Base-by-base conservation (phyloP, 208 protist species). In the Wallacemonas sp. region DNA sequence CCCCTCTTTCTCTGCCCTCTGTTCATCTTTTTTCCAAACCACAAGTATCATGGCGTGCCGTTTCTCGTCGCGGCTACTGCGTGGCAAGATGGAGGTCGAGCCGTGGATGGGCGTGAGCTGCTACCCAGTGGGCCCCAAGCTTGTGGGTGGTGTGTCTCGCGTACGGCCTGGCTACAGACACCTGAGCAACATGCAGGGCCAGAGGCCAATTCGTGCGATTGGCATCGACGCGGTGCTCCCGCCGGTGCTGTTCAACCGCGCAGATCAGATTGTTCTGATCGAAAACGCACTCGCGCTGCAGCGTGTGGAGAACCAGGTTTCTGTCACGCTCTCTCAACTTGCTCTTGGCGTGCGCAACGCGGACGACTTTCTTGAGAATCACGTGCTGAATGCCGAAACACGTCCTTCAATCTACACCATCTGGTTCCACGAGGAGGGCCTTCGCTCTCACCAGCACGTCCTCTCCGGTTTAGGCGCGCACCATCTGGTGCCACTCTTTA, bases 401-500 rank as follows among this genome's bases (percentile, higher is more conserved):
- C 86, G 91, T 26, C 91, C 91, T 1, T 93, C 86, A n/a, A 77
- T 96, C 34, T 77, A 93, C 66, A 76, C 77, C 21, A 63, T 96
- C 30, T 96, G 91, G 88, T 94, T 96, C 68, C 83, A 87, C 55
- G 91, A 96, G 51, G 77, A 74, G 17, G 91, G 91, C 19, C 70
- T 96, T 31, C 73, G 86, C 28, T 36, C 82, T n/a, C 68, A 90
- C 53, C 72, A 81, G 65, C 84, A 96, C 72, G 77, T 96, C 62
- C 75, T 96, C 21, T 84, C 84, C 22, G 80, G 59, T 33, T 75
- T 96, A 24, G 82, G 66, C 0, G 84, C 91, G 8, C 88, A 96
- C 62, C 91, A 96, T 62, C 76, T 96, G 11, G 91, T 96, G n/a
- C 91, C 91, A 0, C 78, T 96, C 11, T 94, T 93, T 66, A 93